Evolutionary conservation across 441 rosid species (phyloP).

Genomic region (Isatis lusitanica): DNA sequence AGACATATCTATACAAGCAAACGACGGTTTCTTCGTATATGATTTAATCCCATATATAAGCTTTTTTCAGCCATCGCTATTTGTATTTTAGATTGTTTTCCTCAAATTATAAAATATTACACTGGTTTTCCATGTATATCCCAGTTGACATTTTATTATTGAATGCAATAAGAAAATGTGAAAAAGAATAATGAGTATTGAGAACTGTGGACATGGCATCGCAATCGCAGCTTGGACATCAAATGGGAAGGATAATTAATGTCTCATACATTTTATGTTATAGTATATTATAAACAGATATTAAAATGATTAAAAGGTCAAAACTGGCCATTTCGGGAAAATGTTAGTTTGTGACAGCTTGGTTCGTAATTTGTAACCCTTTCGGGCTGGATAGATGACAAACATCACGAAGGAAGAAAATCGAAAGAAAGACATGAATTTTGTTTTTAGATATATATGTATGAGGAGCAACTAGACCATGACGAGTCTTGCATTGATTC

Average conservation of each 20-base stretch:
- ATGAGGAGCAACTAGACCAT: conserved; percentile 9
- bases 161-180: conserved; percentile 10
- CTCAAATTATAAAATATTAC: background rate
- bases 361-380: background rate
- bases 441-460: background rate
- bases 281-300: background rate
- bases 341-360: conserved; percentile 19
- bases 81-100: background rate
- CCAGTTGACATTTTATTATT: conserved; percentile 8
- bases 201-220: conserved; percentile 17
- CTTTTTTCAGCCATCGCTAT: background rate
- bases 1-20: conserved; percentile 20
- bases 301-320: background rate
- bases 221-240: conserved; percentile 11
- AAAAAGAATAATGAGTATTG: background rate
- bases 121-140: conserved; percentile 3
- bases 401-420: background rate
- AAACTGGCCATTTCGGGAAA: conserved; percentile 5
- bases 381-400: background rate
- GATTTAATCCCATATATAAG: background rate
- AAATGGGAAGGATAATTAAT: background rate
- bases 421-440: background rate
- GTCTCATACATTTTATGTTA: conserved; percentile 11
- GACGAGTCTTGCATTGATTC: conserved; percentile 25
- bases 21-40: conserved; percentile 19